A percentile compares a stretch with the other conserved stretches of the same genome.
Conservation (phyloP, 257 asterid genomes). For the Coffea canephora region DNA sequence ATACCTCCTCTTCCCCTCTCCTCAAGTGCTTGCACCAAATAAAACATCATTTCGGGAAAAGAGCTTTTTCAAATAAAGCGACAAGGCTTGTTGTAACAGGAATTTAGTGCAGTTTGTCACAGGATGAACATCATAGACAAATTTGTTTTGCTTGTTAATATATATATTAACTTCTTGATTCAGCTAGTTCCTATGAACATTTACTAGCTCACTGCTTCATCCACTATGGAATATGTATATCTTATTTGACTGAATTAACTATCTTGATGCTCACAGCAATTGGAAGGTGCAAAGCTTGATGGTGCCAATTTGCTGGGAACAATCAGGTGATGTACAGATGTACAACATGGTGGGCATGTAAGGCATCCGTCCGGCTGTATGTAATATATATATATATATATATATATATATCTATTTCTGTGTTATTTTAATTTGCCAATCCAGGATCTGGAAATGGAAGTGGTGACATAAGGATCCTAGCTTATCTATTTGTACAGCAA, state of each 20-base stretch:
- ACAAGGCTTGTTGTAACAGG: no score
- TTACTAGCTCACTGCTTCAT: background rate
- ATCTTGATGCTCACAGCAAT: constrained; percentile 41
- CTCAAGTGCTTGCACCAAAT: no score
- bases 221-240: background rate
- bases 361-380: background rate
- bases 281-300: constrained; percentile 83
- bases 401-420: no score
- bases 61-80: no score
- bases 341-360: background rate
- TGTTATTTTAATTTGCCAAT: no score
- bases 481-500: no score
- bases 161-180: background rate
- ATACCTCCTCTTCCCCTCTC: no score
- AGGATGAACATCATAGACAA: no score
- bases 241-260: background rate
- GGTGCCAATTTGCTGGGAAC: constrained; percentile 86
- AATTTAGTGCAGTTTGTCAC: no score
- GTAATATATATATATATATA: background rate
- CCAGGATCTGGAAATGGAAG: no score
- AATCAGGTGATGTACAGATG: constrained; percentile 45
- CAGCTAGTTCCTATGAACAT: background rate
- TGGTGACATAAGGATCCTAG: no score
- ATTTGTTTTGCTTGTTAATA: background rate
- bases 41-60: no score